A percentile compares a stretch with the other conserved stretches of the same genome.
Evolutionary conservation across 306 rosid species (phyloP).

Genomic region (Mimosa pudica): DNA sequence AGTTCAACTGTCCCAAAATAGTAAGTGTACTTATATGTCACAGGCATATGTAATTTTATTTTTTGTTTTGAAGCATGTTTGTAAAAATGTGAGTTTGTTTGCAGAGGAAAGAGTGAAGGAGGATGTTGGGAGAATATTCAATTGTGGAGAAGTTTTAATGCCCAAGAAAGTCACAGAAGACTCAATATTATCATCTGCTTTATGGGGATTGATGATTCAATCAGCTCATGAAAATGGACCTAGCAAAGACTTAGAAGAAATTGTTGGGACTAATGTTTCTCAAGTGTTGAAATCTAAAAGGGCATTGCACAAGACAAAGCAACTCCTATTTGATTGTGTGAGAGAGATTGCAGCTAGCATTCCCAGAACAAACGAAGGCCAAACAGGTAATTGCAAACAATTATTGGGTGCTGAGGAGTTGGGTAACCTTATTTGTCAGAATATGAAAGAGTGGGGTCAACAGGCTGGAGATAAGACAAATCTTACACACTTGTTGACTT

Average conservation of each 20-base stretch:
- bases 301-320: conserved; percentile 57
- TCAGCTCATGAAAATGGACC: conserved; percentile 40
- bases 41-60: not conserved
- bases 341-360: conserved; percentile 52
- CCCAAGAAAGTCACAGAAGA: conserved; percentile 58
- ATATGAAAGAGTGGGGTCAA: conserved; percentile 42
- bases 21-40: conserved; percentile 10
- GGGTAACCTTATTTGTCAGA: conserved; percentile 53
- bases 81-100: conserved; percentile 23
- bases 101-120: conserved; percentile 34
- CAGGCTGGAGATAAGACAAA: conserved; percentile 42
- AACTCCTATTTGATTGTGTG: conserved; percentile 67
- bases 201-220: conserved; percentile 52
- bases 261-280: conserved; percentile 41
- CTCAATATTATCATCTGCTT: conserved; percentile 56
- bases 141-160: conserved; percentile 28
- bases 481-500: conserved; percentile 31
- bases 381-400: not conserved
- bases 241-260: conserved; percentile 37
- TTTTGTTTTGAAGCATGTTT: not conserved
- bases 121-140: conserved; percentile 31
- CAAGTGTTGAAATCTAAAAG: conserved; percentile 54
- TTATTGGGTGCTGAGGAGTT: conserved; percentile 53
- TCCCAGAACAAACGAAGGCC: conserved; percentile 31
- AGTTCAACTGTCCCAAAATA: conserved; percentile 11